A percentile compares a stretch with the other conserved stretches of the same genome.
Evolutionary conservation across 441 rosid genomes (phyloP).

Genomic region (Capsella rubella): DNA sequence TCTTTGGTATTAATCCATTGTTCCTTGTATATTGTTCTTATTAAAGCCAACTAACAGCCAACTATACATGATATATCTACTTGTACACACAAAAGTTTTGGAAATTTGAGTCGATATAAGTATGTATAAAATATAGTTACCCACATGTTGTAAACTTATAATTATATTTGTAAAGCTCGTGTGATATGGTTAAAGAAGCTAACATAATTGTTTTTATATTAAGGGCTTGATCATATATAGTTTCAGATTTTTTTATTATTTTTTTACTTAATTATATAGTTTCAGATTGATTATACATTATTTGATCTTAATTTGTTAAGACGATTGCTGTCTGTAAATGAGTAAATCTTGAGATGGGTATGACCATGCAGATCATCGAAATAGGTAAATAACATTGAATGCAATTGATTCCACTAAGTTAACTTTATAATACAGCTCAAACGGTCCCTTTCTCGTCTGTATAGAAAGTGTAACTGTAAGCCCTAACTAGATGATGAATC

Average conservation of each 20-base stretch:
- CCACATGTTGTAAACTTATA: background rate
- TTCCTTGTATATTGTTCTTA: slow-evolving; percentile 31
- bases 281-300: no score
- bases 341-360: no score
- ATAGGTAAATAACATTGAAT: no score
- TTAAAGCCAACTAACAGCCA: slow-evolving; percentile 41
- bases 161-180: background rate
- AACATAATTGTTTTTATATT: no score
- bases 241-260: no score
- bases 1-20: slow-evolving; percentile 26
- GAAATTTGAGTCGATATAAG: background rate
- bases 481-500: slow-evolving; percentile 32
- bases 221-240: no score
- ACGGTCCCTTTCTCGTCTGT: slow-evolving; percentile 3
- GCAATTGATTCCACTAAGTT: background rate
- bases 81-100: slow-evolving; percentile 9
- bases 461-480: slow-evolving; percentile 29
- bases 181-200: background rate
- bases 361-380: no score
- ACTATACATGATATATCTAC: slow-evolving; percentile 22
- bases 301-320: no score
- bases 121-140: background rate
- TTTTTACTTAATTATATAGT: no score
- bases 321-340: no score
- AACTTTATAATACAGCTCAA: slow-evolving; percentile 23